Conservation (phyloP, 2,329 filamentous ascomycete genomes). For the Fonsecaea pugnacius region DNA sequence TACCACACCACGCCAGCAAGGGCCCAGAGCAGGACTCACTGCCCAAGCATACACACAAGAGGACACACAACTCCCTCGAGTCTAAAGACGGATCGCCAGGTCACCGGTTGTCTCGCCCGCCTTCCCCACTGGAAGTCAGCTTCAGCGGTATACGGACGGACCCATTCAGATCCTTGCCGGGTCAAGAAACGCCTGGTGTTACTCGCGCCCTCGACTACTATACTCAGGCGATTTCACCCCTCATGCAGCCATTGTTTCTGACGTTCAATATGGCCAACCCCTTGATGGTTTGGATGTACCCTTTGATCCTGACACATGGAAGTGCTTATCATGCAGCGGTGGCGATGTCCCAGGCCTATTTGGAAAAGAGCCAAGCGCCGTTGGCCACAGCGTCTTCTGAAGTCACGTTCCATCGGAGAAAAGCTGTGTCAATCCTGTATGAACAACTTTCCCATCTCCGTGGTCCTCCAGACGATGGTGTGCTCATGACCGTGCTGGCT, state of each 20-base stretch:
- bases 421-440: slow-evolving; percentile 17
- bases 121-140: slow-evolving; percentile 15
- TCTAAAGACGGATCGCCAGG: slow-evolving; percentile 1
- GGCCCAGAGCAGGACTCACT: background rate
- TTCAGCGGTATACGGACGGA: slow-evolving; percentile 19
- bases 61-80: background rate
- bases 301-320: slow-evolving; percentile 21
- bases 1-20: slow-evolving; percentile 14
- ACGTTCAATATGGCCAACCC: slow-evolving; percentile 24
- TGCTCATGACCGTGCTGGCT: slow-evolving; percentile 25
- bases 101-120: background rate
- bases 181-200: slow-evolving; percentile 25
- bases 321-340: slow-evolving; percentile 26
- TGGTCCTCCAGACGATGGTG: slow-evolving; percentile 22
- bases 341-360: slow-evolving; percentile 27
- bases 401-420: slow-evolving; percentile 23
- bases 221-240: slow-evolving; percentile 19
- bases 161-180: slow-evolving; percentile 25
- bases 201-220: slow-evolving; percentile 24
- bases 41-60: background rate
- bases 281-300: slow-evolving; percentile 25
- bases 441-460: slow-evolving; percentile 14
- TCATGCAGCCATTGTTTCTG: slow-evolving; percentile 23
- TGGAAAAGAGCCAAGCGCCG: slow-evolving; percentile 21
- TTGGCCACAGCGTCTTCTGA: slow-evolving; percentile 16